A percentile compares a stretch with the other conserved stretches of the same genome.
Conservation (phyloP, 495 filamentous ascomycete genomes). For the Articulospora tetracladia region DNA sequence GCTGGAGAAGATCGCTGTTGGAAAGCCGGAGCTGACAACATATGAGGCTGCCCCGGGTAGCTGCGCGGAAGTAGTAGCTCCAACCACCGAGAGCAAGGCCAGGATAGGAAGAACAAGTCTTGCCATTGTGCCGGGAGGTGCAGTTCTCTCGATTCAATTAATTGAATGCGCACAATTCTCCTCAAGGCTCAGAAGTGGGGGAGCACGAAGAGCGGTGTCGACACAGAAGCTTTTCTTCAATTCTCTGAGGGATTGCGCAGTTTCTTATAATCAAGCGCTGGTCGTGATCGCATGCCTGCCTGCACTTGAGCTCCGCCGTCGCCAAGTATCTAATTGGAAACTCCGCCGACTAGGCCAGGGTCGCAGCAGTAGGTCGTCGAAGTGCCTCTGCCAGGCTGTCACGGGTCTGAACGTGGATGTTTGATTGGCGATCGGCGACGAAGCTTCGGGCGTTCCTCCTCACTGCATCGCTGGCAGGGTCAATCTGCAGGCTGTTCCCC, state of each 20-base stretch:
- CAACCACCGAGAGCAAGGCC: background rate
- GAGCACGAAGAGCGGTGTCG: no score
- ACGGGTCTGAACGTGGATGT: background rate
- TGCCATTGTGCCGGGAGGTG: background rate
- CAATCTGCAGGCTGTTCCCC: background rate
- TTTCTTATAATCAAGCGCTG: background rate
- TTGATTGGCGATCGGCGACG: background rate
- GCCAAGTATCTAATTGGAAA: background rate
- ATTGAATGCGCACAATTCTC: no score
- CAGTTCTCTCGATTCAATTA: no score
- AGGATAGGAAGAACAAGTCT: background rate
- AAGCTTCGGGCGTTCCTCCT: background rate
- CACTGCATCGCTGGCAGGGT: background rate
- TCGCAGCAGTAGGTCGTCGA: background rate
- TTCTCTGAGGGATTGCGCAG: no score
- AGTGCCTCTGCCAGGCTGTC: background rate
- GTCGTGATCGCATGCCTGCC: no score
- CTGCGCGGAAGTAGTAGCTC: background rate
- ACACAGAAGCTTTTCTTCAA: background rate
- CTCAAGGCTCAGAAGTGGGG: no score
- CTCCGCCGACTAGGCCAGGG: background rate
- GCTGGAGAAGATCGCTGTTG: conserved; percentile 47
- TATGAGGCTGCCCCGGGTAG: conserved; percentile 38
- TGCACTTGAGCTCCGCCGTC: background rate
- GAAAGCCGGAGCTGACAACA: conserved; percentile 48